Conservation (phyloP, 2,329 filamentous ascomycete genomes). For the Seiridium unicorne region DNA sequence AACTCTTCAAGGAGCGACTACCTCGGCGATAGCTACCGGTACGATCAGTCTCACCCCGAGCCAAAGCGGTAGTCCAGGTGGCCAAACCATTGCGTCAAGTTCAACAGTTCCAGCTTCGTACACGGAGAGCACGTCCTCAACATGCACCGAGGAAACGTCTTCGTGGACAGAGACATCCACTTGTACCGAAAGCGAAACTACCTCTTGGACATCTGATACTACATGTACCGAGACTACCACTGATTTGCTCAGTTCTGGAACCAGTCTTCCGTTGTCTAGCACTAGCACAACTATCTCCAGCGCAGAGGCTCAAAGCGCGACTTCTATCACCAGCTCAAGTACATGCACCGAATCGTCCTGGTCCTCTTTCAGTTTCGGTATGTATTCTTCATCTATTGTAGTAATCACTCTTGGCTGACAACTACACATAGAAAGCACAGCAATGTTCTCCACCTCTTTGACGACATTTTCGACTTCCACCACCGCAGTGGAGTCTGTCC, state of each 20-base stretch:
- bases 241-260: neutral
- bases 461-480: neutral
- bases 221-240: neutral
- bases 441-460: neutral
- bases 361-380: neutral
- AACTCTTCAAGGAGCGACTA: neutral
- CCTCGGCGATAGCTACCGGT: neutral
- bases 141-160: slow-evolving; percentile 4
- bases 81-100: too few relatives aligned
- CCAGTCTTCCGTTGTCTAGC: neutral
- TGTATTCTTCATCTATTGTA: neutral
- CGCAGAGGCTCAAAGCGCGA: too few relatives aligned
- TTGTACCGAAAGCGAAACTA: neutral
- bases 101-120: too few relatives aligned
- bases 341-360: neutral
- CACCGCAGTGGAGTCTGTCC: neutral
- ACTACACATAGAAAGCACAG: neutral
- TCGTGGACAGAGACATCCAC: neutral
- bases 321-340: too few relatives aligned
- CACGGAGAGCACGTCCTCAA: neutral
- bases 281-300: neutral
- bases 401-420: too few relatives aligned
- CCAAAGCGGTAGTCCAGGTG: too few relatives aligned
- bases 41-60: too few relatives aligned
- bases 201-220: neutral